Percentiles rank a stretch among this genome's conserved stretches.
Evolutionary conservation across 2,329 filamentous ascomycete species (phyloP).

Genomic region (Trichoderma atrobrunneum): DNA sequence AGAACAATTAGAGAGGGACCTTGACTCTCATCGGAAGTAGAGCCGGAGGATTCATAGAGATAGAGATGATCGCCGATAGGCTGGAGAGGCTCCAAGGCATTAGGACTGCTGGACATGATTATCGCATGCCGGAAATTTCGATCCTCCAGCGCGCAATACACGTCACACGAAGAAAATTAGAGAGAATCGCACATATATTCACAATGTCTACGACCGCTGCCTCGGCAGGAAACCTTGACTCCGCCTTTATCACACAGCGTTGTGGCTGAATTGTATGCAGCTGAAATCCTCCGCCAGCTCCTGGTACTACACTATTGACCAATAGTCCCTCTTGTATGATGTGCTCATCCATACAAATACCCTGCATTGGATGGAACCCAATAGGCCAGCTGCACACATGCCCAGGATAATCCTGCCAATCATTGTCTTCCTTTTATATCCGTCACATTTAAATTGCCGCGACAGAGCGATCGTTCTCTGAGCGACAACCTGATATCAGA

Average conservation of each 20-base stretch:
- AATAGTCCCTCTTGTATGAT: not conserved
- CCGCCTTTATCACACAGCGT: not conserved
- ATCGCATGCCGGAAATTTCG: not conserved
- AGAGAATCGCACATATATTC: not conserved
- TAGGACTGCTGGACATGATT: not conserved
- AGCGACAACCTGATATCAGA: not conserved
- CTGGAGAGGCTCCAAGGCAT: not conserved
- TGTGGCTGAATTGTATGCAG: not conserved
- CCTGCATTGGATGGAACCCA: not conserved
- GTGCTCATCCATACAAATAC: not conserved
- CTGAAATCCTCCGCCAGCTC: not conserved
- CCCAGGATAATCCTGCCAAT: not conserved
- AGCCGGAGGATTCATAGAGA: not conserved
- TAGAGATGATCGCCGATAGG: not conserved
- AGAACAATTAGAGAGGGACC: conserved; percentile 4
- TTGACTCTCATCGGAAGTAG: not conserved
- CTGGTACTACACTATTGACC: not conserved
- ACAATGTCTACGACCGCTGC: not conserved
- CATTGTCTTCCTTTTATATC: not conserved
- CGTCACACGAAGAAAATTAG: not conserved
- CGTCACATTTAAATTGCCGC: not conserved
- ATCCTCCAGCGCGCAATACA: not conserved
- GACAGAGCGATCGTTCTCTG: not conserved
- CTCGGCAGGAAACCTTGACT: not conserved
- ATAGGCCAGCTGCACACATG: not conserved